A percentile compares a stretch with the other conserved stretches of the same genome.
phyloP scores from a whole-genome alignment of 305 asterid species.

The Fraxinus sp. region DNA sequence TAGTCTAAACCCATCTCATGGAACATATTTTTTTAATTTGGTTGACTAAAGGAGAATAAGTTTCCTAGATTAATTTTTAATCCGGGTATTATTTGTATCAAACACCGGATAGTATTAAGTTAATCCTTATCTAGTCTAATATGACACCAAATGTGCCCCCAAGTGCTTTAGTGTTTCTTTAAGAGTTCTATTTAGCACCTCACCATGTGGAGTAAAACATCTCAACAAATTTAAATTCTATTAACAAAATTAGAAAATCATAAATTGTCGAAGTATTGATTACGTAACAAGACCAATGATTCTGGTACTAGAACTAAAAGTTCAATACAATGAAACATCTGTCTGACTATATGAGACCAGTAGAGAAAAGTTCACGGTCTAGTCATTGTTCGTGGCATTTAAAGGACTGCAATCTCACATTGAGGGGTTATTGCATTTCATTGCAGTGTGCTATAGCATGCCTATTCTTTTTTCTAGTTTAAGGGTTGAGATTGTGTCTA shows the following conservation, averaged over 20 bases:
- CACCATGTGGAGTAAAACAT: background rate
- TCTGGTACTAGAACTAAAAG: background rate
- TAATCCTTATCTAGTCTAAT: background rate
- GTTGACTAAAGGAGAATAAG: background rate
- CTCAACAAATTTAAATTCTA: background rate
- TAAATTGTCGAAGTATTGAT: background rate
- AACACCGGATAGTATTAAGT: background rate
- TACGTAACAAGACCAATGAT: background rate
- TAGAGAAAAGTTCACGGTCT: background rate
- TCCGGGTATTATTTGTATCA: background rate
- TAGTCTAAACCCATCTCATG: background rate
- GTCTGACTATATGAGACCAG: background rate
- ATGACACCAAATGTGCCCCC: background rate
- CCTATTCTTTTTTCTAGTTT: background rate
- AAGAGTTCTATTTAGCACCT: background rate
- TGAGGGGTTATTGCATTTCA: background rate
- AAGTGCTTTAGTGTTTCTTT: background rate
- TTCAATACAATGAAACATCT: background rate
- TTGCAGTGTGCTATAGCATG: background rate
- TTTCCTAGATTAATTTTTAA: background rate
- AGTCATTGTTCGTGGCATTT: background rate
- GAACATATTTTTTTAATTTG: background rate
- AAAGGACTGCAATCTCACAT: background rate
- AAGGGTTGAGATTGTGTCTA: background rate
- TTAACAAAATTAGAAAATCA: background rate